Evolutionary conservation across 106 monocot species (phyloP).

Genomic region (Allium sativum): DNA sequence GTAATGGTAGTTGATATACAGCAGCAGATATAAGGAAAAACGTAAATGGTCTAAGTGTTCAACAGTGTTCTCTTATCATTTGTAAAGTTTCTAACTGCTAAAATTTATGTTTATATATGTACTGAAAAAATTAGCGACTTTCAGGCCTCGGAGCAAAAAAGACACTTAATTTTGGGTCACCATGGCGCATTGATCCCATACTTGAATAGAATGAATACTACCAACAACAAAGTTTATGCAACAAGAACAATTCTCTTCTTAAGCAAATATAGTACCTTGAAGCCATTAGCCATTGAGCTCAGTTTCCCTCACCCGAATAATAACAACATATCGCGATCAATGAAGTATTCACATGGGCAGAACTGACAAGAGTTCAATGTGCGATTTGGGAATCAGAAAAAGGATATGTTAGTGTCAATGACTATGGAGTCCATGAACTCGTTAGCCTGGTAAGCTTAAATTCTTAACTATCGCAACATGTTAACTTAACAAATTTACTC

Average conservation of each 20-base stretch:
- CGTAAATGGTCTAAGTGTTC: too few species aligned
- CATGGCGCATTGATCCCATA: conserved; percentile 57
- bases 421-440: conserved; percentile 54
- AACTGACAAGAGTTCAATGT: conserved; percentile 16
- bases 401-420: conserved; percentile 39
- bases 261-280: conserved; percentile 29
- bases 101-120: too few species aligned
- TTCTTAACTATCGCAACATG: too few species aligned
- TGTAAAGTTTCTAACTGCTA: too few species aligned
- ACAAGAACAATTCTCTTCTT: conserved; percentile 59
- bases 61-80: too few species aligned
- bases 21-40: too few species aligned
- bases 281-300: conserved; percentile 72
- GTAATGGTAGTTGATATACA: too few species aligned
- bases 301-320: conserved; percentile 45
- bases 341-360: conserved; percentile 40
- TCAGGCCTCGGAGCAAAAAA: conserved; percentile 37
- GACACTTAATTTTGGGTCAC: conserved; percentile 62
- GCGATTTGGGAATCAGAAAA: conserved; percentile 53
- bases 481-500: too few species aligned
- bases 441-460: conserved; percentile 32
- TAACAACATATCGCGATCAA: conserved; percentile 24
- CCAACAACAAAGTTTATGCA: conserved; percentile 46
- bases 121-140: not conserved
- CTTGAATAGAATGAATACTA: conserved; percentile 35